Evolutionary conservation across 164 flowering plant species (phyloP), one percentile per base, ranked within the genome.

Genomic region (Kingdonia uniflora): DNA sequence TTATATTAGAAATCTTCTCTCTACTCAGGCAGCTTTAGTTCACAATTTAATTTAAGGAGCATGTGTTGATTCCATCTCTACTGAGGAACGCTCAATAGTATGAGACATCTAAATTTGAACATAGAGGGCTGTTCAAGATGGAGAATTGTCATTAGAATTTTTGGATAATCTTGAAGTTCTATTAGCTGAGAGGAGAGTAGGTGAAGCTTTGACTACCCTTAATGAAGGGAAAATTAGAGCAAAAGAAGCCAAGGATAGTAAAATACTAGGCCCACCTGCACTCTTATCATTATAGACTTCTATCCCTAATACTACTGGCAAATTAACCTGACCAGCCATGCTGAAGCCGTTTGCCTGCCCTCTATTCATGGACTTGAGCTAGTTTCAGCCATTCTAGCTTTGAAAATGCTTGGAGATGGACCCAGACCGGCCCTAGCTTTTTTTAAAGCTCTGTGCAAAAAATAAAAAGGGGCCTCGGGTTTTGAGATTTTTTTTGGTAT

Each of bases 361-460:
- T 88, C 99, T 20, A 83, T 87, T 1, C 85, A 78, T 39, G 82
- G 95, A 8, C 59, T 54, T 68, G 99, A 94, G 72, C 92, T 89
- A 54, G 84, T 92, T 49, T 74, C 88, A 19, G 78, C 86, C 25
- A 82, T 89, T 58, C 74, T 75, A 59, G 92, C 96, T 60, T 77
- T 94, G 29, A 94, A 94, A 65, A 71, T 55, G 52, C 88, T 94
- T 48, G 97, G 99, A 16, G 99, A 89, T 76, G 97, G 94, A n/a
- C n/a, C n/a, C n/a, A n/a, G n/a, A n/a, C n/a, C n/a, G n/a, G n/a
- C n/a, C n/a, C n/a, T n/a, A n/a, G n/a, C n/a, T n/a, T n/a, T n/a
- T n/a, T n/a, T n/a, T n/a, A n/a, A n/a, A n/a, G n/a, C n/a, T n/a
- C n/a, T n/a, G n/a, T n/a, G n/a, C n/a, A n/a, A n/a, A n/a, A n/a